A percentile compares a stretch with the other conserved stretches of the same genome.
Evolutionary conservation across 169 alveolate species (phyloP).

Genomic region (Sarcocystis neurona): DNA sequence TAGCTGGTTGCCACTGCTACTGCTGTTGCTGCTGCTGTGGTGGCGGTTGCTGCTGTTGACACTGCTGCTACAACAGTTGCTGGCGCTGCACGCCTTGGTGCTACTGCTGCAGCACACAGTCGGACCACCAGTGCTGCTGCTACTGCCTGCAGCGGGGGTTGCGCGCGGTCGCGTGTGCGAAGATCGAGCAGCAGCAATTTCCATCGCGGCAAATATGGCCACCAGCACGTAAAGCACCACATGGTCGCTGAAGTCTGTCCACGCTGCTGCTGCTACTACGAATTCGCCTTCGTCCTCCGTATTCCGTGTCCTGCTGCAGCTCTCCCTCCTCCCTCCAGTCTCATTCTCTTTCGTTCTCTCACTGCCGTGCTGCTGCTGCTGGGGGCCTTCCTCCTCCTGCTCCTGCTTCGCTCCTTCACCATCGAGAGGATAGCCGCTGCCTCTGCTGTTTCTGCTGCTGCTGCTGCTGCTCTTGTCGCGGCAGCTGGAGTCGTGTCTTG

Average conservation of each 20-base stretch:
- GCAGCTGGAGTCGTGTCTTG: too few species aligned
- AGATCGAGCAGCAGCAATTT: slow-evolving; percentile 24
- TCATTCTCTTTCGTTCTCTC: background rate
- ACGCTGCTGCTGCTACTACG: background rate
- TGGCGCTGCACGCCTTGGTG: too few species aligned
- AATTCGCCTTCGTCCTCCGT: background rate
- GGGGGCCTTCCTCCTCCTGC: background rate
- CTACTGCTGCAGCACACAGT: too few species aligned
- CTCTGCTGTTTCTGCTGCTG: background rate
- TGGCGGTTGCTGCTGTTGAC: too few species aligned
- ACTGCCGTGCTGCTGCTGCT: background rate
- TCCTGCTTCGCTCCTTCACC: background rate
- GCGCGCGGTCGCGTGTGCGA: slow-evolving; percentile 31
- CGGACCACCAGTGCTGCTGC: too few species aligned
- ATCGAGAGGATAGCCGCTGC: background rate
- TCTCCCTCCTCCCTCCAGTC: background rate
- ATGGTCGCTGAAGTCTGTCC: slow-evolving; percentile 34
- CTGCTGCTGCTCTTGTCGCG: background rate
- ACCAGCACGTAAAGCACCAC: slow-evolving; percentile 43
- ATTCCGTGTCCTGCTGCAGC: background rate
- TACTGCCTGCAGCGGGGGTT: background rate
- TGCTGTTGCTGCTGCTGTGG: too few species aligned
- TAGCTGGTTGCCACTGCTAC: too few species aligned
- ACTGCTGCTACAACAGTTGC: too few species aligned
- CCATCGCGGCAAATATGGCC: background rate